A percentile compares a stretch with the other conserved stretches of the same genome.
Conservation (phyloP, 2,329 filamentous ascomycete species). For the Thermomyces lanuginosus region DNA sequence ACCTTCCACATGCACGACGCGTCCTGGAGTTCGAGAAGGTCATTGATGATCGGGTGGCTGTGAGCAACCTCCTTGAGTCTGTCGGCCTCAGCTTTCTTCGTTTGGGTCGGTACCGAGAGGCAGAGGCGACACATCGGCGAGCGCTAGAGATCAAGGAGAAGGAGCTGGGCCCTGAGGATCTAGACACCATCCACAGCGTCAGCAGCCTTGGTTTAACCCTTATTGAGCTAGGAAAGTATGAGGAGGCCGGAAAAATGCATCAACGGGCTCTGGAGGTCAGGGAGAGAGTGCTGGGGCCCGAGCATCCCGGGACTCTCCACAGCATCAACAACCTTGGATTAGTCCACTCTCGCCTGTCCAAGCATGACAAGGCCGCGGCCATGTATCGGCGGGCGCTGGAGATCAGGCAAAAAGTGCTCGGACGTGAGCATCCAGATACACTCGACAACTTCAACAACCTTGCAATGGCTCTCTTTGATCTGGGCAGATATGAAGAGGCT, state of each 20-base stretch:
- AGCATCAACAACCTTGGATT: constrained; percentile 9
- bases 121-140: too few relatives aligned
- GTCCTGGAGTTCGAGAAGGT: not conserved
- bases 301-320: constrained; percentile 8
- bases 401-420: constrained; percentile 8
- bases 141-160: too few relatives aligned
- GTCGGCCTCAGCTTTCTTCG: too few relatives aligned
- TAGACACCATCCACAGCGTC: too few relatives aligned
- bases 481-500: constrained; percentile 8
- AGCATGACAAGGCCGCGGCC: not conserved
- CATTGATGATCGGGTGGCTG: not conserved
- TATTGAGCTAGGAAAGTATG: too few relatives aligned
- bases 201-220: too few relatives aligned
- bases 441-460: constrained; percentile 10
- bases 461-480: constrained; percentile 8
- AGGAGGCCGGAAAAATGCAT: constrained; percentile 7
- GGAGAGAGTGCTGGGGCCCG: constrained; percentile 1
- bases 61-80: too few relatives aligned
- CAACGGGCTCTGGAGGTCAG: constrained; percentile 4
- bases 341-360: too few relatives aligned
- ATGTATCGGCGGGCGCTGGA: constrained; percentile 2
- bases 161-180: too few relatives aligned
- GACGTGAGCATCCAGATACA: constrained; percentile 10
- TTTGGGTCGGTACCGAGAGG: too few relatives aligned
- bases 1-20: not conserved